These are phyloP conservation scores for Beauveria sp. DNA, from an alignment of 2,329 filamentous ascomycete genomes.

Conservation along the genomic window DNA sequence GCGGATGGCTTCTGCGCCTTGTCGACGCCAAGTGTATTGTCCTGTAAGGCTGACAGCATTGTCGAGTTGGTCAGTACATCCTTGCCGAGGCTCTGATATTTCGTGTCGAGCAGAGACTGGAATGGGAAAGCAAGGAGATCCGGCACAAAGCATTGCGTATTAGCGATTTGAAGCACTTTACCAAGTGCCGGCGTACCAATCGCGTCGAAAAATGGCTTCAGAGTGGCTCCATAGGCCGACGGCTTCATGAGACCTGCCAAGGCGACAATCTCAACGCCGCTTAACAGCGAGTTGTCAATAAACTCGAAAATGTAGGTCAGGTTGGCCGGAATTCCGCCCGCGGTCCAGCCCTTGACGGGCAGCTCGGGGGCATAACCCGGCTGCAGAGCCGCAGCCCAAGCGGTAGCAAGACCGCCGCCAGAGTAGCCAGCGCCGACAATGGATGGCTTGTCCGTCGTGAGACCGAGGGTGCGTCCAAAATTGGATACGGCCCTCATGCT, in stretches of 20 bases:
- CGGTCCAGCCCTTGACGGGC: neutral
- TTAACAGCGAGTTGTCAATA: neutral
- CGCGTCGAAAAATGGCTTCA: neutral
- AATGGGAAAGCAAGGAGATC: neutral
- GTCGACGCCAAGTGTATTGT: conserved; percentile 6
- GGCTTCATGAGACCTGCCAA: conserved; percentile 25
- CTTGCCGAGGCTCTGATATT: conserved; percentile 5
- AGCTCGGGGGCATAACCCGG: conserved; percentile 5
- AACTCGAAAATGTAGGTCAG: neutral
- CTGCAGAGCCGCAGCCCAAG: conserved; percentile 4
- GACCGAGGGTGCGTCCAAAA: neutral
- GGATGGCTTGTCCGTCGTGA: neutral
- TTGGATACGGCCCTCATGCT: conserved; percentile 1
- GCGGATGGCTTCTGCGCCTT: neutral
- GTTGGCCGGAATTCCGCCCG: neutral
- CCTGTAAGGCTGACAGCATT: neutral
- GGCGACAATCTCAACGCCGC: neutral
- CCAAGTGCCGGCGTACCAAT: neutral
- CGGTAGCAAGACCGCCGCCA: conserved; percentile 1
- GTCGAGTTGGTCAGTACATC: neutral
- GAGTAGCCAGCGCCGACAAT: conserved; percentile 5
- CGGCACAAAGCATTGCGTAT: neutral
- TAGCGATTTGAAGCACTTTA: neutral
- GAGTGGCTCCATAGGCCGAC: neutral
- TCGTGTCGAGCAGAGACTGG: neutral